Evolutionary conservation across 2,329 filamentous ascomycete species (phyloP), one percentile per base, ranked within the genome.

Genomic region (Microthyrium microscopicum): DNA sequence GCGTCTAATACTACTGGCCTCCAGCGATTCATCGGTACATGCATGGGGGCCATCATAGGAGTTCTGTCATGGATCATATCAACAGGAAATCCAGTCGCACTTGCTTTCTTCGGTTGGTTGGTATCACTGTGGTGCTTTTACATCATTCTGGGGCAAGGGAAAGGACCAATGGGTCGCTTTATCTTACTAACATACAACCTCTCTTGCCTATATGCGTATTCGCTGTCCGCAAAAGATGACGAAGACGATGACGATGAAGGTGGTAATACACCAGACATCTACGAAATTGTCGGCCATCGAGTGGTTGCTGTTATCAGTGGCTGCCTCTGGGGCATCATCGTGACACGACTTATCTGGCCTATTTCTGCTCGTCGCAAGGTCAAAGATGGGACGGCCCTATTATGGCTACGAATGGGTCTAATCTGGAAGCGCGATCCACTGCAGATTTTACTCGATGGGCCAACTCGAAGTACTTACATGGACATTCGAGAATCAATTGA

Each of bases 131-230:
- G 74, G 49, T 89, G 82, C 44, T 92, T 92, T 48, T 92, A 87
- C 54, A 75, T 94, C 46, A 94, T 91, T 42, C 61, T 95, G 34
- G 80, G 77, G 19, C 68, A 74, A 47, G 77, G 78, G 28, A 87
- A 87, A 51, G 85, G 81, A 0, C 84, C 87, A 1, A 77, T 95
- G 55, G 87, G 85, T 26, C 76, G 89, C 33, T 95, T 94, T 50
- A 89, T 91, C 40, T 70, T 95, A 49, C 68, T 98, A 29, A 92
- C 87, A 1, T 98, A 95, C 63, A 98, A 98, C 49, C 74, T 98
- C 27, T 87, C 82, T 13, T 83, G 83, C 5, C 66, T 98, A 3
- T 98, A 98, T 52, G 83, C 85, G 7, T 98, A 95, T 56, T 89
- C 81, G 34, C 65, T 95, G 7, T 77, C 79, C 1, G 76, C 83